Conservation (phyloP, 352 stramenopile species). For the Elongisporangium anandrum region DNA sequence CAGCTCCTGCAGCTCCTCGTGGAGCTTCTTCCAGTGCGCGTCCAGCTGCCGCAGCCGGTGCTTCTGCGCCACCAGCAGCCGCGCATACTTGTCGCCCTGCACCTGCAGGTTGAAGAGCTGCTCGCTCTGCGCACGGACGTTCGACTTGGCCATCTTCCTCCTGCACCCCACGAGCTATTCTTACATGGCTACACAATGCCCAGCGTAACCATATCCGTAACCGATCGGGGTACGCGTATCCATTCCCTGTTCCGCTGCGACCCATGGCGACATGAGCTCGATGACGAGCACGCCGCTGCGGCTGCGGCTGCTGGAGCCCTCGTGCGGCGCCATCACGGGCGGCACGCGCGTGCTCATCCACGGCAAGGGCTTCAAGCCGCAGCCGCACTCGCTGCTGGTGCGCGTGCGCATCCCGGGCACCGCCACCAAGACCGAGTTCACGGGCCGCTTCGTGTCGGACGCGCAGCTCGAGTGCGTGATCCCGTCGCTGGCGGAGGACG, state of each 20-base stretch:
- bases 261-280: not conserved
- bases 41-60: constrained; percentile 64
- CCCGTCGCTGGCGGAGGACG: constrained; percentile 40
- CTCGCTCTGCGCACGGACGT: constrained; percentile 64
- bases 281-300: constrained; percentile 22
- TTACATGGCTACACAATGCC: not conserved
- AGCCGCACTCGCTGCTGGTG: constrained; percentile 60
- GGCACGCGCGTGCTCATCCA: constrained; percentile 54
- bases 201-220: not conserved
- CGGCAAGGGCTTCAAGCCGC: constrained; percentile 50
- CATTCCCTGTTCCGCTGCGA: not conserved
- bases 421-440: constrained; percentile 27
- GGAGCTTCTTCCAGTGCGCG: constrained; percentile 60
- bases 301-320: constrained; percentile 51
- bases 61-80: constrained; percentile 66
- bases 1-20: constrained; percentile 66
- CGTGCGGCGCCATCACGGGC: constrained; percentile 33
- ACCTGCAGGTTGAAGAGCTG: constrained; percentile 82
- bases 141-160: constrained; percentile 48
- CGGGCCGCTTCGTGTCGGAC: constrained; percentile 42
- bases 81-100: constrained; percentile 74
- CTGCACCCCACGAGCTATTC: not conserved
- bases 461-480: constrained; percentile 58
- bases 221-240: not conserved
- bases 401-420: constrained; percentile 37